These are phyloP conservation scores for Colletotrichum liaoningense DNA, from an alignment of 2,329 filamentous ascomycete species.

Conservation along the genomic window DNA sequence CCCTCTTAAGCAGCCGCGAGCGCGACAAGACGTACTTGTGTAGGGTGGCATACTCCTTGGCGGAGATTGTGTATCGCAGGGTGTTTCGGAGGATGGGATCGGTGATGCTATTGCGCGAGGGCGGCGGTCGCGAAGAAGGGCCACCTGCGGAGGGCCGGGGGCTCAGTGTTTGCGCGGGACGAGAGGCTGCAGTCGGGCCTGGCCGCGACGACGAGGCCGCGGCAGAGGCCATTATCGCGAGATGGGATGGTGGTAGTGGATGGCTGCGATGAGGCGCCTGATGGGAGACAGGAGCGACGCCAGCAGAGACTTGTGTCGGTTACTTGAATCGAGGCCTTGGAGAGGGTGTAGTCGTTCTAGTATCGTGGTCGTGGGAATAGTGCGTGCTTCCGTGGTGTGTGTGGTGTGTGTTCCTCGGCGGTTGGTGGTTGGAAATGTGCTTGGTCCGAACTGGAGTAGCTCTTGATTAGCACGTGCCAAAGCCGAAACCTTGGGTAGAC, in stretches of 20 bases:
- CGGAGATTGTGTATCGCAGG: conserved; percentile 85
- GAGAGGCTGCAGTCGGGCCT: conserved; percentile 17
- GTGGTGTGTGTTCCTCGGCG: neutral
- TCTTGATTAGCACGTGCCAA: conserved; percentile 31
- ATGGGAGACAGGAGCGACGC: neutral
- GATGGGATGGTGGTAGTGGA: neutral
- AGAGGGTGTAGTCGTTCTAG: neutral
- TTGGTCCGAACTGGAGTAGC: conserved; percentile 23
- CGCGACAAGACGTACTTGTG: conserved; percentile 86
- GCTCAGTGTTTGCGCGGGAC: conserved; percentile 10
- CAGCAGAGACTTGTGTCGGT: neutral
- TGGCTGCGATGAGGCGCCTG: too few relatives aligned
- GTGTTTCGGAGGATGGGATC: conserved; percentile 87
- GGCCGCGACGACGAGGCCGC: conserved; percentile 35
- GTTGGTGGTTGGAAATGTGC: neutral
- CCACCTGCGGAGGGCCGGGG: conserved; percentile 26
- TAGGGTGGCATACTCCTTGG: conserved; percentile 86
- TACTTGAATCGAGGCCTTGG: neutral
- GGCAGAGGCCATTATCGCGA: conserved; percentile 25
- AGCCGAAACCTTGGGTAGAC: neutral
- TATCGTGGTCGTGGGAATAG: neutral
- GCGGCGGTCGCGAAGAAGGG: conserved; percentile 22
- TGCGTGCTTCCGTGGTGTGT: neutral
- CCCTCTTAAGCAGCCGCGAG: conserved; percentile 67
- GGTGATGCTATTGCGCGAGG: conserved; percentile 38